These are phyloP conservation scores for Pythium guiyangense DNA, from an alignment of 352 stramenopile genomes.

Conservation along the genomic window DNA sequence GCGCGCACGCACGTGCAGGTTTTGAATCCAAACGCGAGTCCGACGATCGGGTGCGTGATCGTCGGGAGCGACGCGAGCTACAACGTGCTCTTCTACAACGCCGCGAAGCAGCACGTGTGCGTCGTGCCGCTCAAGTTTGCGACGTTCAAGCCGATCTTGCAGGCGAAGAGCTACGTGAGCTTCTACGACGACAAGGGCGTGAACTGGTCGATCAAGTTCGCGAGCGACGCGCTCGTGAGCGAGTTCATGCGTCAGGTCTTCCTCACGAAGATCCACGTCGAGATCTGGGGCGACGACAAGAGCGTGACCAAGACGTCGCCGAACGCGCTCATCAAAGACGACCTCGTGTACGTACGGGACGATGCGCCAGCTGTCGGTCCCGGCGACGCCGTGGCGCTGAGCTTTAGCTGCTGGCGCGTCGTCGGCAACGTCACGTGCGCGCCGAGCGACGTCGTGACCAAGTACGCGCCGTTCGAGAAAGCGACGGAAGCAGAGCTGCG, in stretches of 20 bases:
- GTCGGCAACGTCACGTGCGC: slow-evolving; percentile 58
- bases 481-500: slow-evolving; percentile 37
- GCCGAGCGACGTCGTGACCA: slow-evolving; percentile 62
- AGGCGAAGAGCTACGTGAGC: slow-evolving; percentile 80
- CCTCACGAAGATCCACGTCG: slow-evolving; percentile 71
- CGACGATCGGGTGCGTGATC: slow-evolving; percentile 62
- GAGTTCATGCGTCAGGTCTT: slow-evolving; percentile 73
- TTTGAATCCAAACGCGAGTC: slow-evolving; percentile 24
- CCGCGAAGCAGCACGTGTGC: slow-evolving; percentile 61
- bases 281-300: slow-evolving; percentile 69
- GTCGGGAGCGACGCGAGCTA: slow-evolving; percentile 62
- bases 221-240: slow-evolving; percentile 45
- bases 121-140: slow-evolving; percentile 43
- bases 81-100: slow-evolving; percentile 74
- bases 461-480: slow-evolving; percentile 78
- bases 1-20: slow-evolving; percentile 59
- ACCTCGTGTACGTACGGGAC: slow-evolving; percentile 36
- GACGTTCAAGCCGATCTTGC: slow-evolving; percentile 60
- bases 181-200: slow-evolving; percentile 69
- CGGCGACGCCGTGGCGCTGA: slow-evolving; percentile 61
- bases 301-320: slow-evolving; percentile 45
- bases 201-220: slow-evolving; percentile 80
- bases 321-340: slow-evolving; percentile 44
- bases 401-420: slow-evolving; percentile 72
- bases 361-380: slow-evolving; percentile 29